Percentiles rank a stretch among this genome's conserved stretches.
phyloP scores from a whole-genome alignment of 2,329 filamentous ascomycete species.

The Nigrograna mackinnonii region DNA sequence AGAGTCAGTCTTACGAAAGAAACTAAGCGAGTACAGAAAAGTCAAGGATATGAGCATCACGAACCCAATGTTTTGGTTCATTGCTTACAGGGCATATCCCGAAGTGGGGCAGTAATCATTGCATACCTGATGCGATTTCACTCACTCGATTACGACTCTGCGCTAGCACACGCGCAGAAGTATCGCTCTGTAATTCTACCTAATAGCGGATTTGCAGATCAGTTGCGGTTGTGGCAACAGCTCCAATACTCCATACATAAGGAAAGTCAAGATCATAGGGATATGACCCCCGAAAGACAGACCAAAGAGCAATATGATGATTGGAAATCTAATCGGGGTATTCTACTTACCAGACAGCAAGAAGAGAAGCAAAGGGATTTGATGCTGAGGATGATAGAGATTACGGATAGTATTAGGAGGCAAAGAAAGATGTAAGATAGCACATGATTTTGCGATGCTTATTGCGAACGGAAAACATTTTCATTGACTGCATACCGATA shows the following conservation, averaged over 20 bases:
- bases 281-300: too few relatives aligned
- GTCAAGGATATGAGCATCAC: neutral
- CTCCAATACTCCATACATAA: too few relatives aligned
- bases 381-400: neutral
- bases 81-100: conserved; percentile 16
- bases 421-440: too few relatives aligned
- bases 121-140: conserved; percentile 18
- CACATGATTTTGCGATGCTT: too few relatives aligned
- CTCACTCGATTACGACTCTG: conserved; percentile 6
- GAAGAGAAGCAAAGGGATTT: neutral
- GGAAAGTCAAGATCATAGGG: too few relatives aligned
- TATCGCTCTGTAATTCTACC: conserved; percentile 6
- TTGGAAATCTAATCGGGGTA: neutral
- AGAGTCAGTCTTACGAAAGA: neutral
- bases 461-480: too few relatives aligned
- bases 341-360: neutral
- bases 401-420: too few relatives aligned
- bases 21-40: neutral
- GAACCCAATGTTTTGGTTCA: conserved; percentile 14
- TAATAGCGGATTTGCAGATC: conserved; percentile 19
- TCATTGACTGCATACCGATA: too few relatives aligned
- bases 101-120: conserved; percentile 13
- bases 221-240: conserved; percentile 18
- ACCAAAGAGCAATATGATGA: too few relatives aligned
- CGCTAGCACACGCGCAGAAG: conserved; percentile 8